Evolutionary conservation across 2,329 filamentous ascomycete genomes (phyloP), one percentile per base, ranked within the genome.

Genomic region (Xylariales sp.): DNA sequence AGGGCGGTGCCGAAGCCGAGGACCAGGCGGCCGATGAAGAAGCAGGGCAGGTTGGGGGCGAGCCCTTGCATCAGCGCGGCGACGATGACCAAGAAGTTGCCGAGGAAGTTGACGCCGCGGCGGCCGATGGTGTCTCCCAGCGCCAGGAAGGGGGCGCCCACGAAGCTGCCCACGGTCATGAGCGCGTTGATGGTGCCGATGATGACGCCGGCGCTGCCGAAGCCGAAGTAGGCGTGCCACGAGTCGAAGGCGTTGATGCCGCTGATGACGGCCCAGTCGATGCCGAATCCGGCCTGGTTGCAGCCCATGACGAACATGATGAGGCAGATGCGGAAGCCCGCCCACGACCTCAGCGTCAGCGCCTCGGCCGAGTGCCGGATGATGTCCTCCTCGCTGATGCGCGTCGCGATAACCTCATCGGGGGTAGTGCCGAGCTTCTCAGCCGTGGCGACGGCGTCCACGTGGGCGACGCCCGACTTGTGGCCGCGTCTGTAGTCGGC

Each of bases 121-220:
- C 71, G 65, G 30, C 73, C 71, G 45, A 74, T 66, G 6, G 71
- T 60, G 51, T 75, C 72, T 43, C 69, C 65, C 6, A 74, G 59
- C 6, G 63, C 60, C 37, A 73, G 60, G 33, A 76, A 70, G 0
- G 70, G 71, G 4, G 72, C 65, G 14, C 72, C 70, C 38, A 60
- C 58, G 33, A 72, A 62, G 6, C 54, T 65, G 17, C 67, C 67
- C 27, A 71, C 66, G 10, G 59, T 64, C 68, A 71, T 71, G 25
- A 71, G 51, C 2, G 67, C 65, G 38, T 69, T 71, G 36, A 72
- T 60, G 3, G 66, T 60, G 2, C 64, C 65, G 17, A 61, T 62
- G 12, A 59, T 63, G 13, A 55, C 47, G 8, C 68, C 67, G 8
- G 55, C 54, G 15, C 54, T 62, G 3, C 48, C 61, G 30, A 71